Conservation (phyloP, 441 rosid species). For the Populus tomentosa region DNA sequence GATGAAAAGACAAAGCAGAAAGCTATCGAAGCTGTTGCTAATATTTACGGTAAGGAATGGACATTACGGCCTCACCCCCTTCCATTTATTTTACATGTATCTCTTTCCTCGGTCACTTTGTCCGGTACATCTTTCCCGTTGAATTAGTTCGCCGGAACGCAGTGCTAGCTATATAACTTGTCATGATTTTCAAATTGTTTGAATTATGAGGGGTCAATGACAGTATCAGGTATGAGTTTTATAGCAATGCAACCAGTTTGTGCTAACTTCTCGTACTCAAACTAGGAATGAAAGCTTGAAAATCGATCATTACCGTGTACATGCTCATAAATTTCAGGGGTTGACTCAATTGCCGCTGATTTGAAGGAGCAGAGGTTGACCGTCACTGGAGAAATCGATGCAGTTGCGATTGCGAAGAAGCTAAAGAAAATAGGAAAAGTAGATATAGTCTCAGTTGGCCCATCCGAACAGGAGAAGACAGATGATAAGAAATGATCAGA, state of each 20-base stretch:
- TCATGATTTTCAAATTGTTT: too few species aligned
- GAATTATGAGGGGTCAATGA: too few species aligned
- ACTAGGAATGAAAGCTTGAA: neutral
- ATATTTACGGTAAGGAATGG: constrained; percentile 30
- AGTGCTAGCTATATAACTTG: neutral
- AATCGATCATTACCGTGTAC: neutral
- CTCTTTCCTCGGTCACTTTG: neutral
- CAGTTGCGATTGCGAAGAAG: constrained; percentile 46
- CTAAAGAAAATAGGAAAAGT: constrained; percentile 46
- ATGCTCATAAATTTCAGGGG: constrained; percentile 23
- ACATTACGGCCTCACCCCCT: neutral
- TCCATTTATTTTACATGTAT: neutral
- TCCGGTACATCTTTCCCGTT: neutral
- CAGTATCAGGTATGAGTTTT: too few species aligned
- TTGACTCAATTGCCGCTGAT: constrained; percentile 46
- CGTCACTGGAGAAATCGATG: constrained; percentile 43
- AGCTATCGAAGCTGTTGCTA: constrained; percentile 45
- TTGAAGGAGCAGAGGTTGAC: constrained; percentile 43
- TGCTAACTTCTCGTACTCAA: neutral
- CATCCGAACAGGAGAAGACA: constrained; percentile 32
- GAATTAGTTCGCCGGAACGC: too few species aligned
- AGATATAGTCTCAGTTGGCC: constrained; percentile 38
- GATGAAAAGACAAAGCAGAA: constrained; percentile 48
- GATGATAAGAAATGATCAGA: neutral
- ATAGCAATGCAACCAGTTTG: too few species aligned